Base-by-base conservation (phyloP, 2,329 filamentous ascomycete genomes). In the Aspergillus pseudoterreus region DNA sequence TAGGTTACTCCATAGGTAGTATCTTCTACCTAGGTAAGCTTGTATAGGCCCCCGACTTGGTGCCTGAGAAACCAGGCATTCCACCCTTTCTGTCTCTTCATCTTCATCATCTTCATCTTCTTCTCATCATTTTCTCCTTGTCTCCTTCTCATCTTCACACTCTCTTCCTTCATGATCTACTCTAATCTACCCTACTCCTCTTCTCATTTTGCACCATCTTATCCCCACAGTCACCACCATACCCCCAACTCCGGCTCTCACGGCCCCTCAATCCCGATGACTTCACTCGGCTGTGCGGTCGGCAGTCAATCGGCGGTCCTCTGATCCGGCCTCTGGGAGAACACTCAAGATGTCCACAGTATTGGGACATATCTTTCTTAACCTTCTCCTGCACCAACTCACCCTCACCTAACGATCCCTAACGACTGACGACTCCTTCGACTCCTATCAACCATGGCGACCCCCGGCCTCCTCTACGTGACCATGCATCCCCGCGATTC, bases 401-500 rank as follows among this genome's bases (percentile, higher is more conserved):
- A 6, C 22, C 22, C 5, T 22, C 22, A 22, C 22, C 22, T 38
- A 4, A 38, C 35, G 22, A n/a, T 38, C 12, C 35, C 14, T 38
- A 14, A n/a, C 35, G 14, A 43, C 17, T 11, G 24, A 44, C 24
- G 15, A 32, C 6, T 12, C 27, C 17, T 22, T 19, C 19, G n/a
- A 47, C 10, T 30, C 19, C 27, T 19, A 15, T 35, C 19, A 55
- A 66, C 43, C 47, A 70, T 70, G 67, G 61, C 63, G 49, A 76
- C 71, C 49, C 81, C 81, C 9, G 90, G 90, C 53, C 83, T 91
- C 63, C 84, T 95, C 65, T 90, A 86, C 69, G 90, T 95, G 60
- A 91, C 88, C 14, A 95, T 95, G 86, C 85, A 92, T 72, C 89
- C 90, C 62, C 79, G 82, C 68, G 77, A 82, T 51, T 80, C 79